Evolutionary conservation across 208 protist genomes (phyloP), one percentile per base, ranked within the genome.

Genomic region (Phytomonas francai): DNA sequence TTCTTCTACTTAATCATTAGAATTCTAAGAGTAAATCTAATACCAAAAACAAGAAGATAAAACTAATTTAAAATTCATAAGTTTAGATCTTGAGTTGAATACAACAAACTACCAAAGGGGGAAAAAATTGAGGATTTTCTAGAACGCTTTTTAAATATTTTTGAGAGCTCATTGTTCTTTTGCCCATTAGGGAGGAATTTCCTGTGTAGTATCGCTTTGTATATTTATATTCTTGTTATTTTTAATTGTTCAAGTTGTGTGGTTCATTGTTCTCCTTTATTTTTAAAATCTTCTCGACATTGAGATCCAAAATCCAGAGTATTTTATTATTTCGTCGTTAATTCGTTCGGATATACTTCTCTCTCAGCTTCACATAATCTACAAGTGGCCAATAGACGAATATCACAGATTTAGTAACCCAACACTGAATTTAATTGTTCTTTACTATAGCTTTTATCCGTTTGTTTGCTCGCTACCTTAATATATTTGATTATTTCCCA

Each of bases 401-500:
- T 3, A 19, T 9, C 39, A 49, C 12, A 49, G 4, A 9, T 49
- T 19, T 49, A 49, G 39, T 19, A 49, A 49, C 16, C 12, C 12
- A 49, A 49, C 39, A 49, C 16, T 49, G n/a, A 25, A 6, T 61
- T 31, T 31, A 4, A 68, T 49, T 49, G 9, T 49, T 49, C 12
- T 19, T 49, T 49, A 49, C 39, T 39, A 59, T 69, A 28, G 14
- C 64, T 59, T 34, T 70, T 64, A 59, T 27, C n/a, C 19, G 11
- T 49, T 51, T 63, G 39, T 22, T 65, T 74, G 34, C 30, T 30
- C 36, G 22, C n/a, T 74, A n/a, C 19, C n/a, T 27, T 29, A 5
- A 2, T 45, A 25, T 16, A 29, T 34, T 73, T 61, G 51, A 25
- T 73, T 63, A 34, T 68, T 61, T 68, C 34, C 42, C 42, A 42